A percentile compares a stretch with the other conserved stretches of the same genome.
These are phyloP conservation scores for Aureobasidium sp. DNA, from an alignment of 2,329 filamentous ascomycete species.

Conservation along the genomic window DNA sequence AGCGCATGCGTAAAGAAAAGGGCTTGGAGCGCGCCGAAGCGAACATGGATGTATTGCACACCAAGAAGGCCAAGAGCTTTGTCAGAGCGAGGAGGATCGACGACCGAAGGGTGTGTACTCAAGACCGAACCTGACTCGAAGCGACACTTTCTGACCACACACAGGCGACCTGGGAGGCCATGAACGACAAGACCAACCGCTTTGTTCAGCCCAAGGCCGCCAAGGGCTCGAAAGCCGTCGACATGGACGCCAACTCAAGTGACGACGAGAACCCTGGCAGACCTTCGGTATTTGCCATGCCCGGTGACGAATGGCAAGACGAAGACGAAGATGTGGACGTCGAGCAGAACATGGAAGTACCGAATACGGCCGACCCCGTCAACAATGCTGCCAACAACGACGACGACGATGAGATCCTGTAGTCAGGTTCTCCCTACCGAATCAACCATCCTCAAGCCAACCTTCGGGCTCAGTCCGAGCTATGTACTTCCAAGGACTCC, in stretches of 20 bases:
- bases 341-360: background rate
- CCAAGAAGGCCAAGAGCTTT: slow-evolving; percentile 49
- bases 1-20: slow-evolving; percentile 48
- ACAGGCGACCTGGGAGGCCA: slow-evolving; percentile 27
- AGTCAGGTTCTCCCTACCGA: background rate
- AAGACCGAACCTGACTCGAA: too few relatives aligned
- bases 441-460: background rate
- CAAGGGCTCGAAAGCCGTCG: slow-evolving; percentile 1
- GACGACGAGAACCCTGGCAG: slow-evolving; percentile 20
- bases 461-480: background rate
- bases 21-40: slow-evolving; percentile 50
- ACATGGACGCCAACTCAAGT: slow-evolving; percentile 1
- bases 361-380: background rate
- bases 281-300: slow-evolving; percentile 17
- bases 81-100: slow-evolving; percentile 43
- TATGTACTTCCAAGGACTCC: too few relatives aligned
- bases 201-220: background rate
- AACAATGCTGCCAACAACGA: slow-evolving; percentile 6
- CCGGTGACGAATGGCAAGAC: slow-evolving; percentile 3
- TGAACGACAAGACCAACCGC: slow-evolving; percentile 24
- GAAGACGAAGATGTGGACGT: background rate
- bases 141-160: background rate
- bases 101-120: slow-evolving; percentile 34
- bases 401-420: slow-evolving; percentile 17
- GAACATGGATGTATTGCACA: slow-evolving; percentile 48